Conservation (phyloP, 768 basidiomycete species). For the Clitopilus passeckerianus region DNA sequence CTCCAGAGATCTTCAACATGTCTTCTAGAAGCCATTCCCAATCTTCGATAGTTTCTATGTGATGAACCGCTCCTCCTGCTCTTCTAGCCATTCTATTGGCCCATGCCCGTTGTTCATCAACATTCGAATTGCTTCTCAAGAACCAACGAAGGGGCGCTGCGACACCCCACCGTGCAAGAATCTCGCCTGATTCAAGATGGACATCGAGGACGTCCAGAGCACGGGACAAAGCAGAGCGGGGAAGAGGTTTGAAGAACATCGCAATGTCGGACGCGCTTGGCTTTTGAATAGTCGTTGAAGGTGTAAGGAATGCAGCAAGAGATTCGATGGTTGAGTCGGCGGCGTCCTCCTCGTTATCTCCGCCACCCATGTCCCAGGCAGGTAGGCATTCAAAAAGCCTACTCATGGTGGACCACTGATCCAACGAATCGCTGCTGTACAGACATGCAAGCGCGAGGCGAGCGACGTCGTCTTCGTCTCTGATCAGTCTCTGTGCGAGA, state of each 20-base stretch:
- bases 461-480: slow-evolving; percentile 79
- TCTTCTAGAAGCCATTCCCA: slow-evolving; percentile 90
- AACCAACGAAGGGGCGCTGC: slow-evolving; percentile 88
- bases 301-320: slow-evolving; percentile 74
- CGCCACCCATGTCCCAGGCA: slow-evolving; percentile 77
- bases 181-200: slow-evolving; percentile 92
- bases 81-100: slow-evolving; percentile 83
- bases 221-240: slow-evolving; percentile 67
- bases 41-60: slow-evolving; percentile 58
- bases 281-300: slow-evolving; percentile 54
- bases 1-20: slow-evolving; percentile 76
- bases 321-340: slow-evolving; percentile 81
- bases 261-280: slow-evolving; percentile 68
- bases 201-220: slow-evolving; percentile 90
- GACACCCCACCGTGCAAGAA: slow-evolving; percentile 83
- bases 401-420: slow-evolving; percentile 83
- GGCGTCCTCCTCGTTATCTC: slow-evolving; percentile 63
- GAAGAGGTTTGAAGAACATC: slow-evolving; percentile 78
- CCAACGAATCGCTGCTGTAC: slow-evolving; percentile 72
- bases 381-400: slow-evolving; percentile 94
- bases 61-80: slow-evolving; percentile 50
- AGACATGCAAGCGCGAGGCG: slow-evolving; percentile 83
- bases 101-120: slow-evolving; percentile 71
- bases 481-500: slow-evolving; percentile 63
- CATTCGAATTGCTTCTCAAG: slow-evolving; percentile 66